Conservation (phyloP, 306 rosid species). For the Psophocarpus tetragonolobus region DNA sequence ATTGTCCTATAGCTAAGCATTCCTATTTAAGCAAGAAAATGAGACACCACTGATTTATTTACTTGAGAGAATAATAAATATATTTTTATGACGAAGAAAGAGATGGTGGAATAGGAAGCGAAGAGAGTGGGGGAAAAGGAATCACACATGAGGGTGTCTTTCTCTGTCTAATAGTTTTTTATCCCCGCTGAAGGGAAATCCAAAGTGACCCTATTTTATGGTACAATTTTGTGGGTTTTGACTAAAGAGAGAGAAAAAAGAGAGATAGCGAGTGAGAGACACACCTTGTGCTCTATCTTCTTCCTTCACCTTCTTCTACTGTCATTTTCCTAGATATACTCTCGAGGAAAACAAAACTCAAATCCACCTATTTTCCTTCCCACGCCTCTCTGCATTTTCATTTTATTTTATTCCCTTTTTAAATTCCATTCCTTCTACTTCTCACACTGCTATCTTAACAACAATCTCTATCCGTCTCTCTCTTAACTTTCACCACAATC, state of each 20-base stretch:
- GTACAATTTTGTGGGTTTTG: conserved; percentile 50
- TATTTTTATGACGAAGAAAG: conserved; percentile 1
- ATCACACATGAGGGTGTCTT: conserved; percentile 62
- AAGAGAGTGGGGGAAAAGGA: conserved; percentile 82
- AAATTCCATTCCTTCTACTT: conserved; percentile 28
- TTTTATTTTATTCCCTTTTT: neutral
- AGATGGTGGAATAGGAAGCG: conserved; percentile 48
- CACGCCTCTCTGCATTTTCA: conserved; percentile 16
- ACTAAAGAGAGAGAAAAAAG: conserved; percentile 23
- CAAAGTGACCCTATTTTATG: conserved; percentile 44
- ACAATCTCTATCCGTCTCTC: conserved; percentile 20
- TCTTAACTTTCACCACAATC: conserved; percentile 15
- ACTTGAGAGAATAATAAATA: neutral
- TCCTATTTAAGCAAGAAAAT: conserved; percentile 46
- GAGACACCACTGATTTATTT: neutral
- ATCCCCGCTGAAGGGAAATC: conserved; percentile 68
- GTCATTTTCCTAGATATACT: conserved; percentile 82
- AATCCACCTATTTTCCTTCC: conserved; percentile 35
- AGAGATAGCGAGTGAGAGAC: neutral
- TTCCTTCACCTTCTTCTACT: conserved; percentile 44
- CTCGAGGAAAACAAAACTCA: conserved; percentile 48
- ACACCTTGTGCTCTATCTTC: conserved; percentile 36
- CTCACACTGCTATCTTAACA: conserved; percentile 11
- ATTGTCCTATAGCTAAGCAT: conserved; percentile 29
- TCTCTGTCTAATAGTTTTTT: conserved; percentile 57